Evolutionary conservation across 352 stramenopile species (phyloP).

Genomic region (Salisapilia sapeloensis): DNA sequence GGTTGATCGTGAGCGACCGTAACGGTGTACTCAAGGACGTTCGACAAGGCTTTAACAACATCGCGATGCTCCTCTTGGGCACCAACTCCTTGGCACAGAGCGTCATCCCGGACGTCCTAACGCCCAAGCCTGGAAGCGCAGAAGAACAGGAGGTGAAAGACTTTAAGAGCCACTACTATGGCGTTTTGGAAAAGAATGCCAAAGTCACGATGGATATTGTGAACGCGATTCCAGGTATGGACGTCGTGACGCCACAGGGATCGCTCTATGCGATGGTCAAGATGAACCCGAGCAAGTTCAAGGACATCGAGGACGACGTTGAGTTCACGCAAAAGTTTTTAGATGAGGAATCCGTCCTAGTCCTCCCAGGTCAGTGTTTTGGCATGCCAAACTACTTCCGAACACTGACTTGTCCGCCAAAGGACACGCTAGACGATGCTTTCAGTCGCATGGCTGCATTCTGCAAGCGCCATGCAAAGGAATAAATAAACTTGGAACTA

Average conservation of each 20-base stretch:
- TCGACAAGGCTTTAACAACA: constrained; percentile 73
- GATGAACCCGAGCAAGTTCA: constrained; percentile 52
- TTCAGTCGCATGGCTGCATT: constrained; percentile 43
- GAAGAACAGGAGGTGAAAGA: constrained; percentile 36
- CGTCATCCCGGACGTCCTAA: constrained; percentile 71
- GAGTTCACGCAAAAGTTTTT: constrained; percentile 89
- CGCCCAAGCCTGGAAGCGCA: constrained; percentile 28
- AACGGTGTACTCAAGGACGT: constrained; percentile 66
- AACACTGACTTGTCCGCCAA: constrained; percentile 49
- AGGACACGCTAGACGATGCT: constrained; percentile 44
- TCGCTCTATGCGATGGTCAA: constrained; percentile 92
- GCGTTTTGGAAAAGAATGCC: constrained; percentile 74
- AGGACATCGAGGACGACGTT: constrained; percentile 83
- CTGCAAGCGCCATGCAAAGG: constrained; percentile 41
- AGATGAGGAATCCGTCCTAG: constrained; percentile 91
- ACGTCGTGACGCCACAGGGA: constrained; percentile 81
- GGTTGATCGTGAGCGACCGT: constrained; percentile 89
- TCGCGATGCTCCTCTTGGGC: constrained; percentile 90
- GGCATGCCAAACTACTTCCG: constrained; percentile 62
- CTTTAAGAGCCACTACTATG: constrained; percentile 80
- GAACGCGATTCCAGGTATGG: constrained; percentile 60
- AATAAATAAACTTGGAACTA: too few species aligned
- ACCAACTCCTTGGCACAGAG: constrained; percentile 83
- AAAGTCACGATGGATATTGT: constrained; percentile 65
- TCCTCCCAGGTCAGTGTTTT: constrained; percentile 83